Evolutionary conservation across 2,329 filamentous ascomycete species (phyloP).

Genomic region (Arthrobotrys sphaeroides): DNA sequence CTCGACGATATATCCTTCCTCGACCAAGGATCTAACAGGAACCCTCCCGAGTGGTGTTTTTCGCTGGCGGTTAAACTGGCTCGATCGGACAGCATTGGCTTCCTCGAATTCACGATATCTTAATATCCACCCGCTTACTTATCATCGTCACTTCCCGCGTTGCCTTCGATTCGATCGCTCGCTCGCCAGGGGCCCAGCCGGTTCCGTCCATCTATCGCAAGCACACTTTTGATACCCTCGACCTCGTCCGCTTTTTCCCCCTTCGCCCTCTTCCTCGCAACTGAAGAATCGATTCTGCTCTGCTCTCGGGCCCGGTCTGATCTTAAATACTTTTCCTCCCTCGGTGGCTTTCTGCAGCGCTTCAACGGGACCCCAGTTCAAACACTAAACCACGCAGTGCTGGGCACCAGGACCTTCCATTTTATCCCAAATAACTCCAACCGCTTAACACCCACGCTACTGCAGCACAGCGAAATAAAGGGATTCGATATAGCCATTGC

Average conservation of each 20-base stretch:
- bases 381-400: conserved; percentile 27
- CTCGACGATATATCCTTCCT: conserved; percentile 2
- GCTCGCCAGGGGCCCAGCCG: conserved; percentile 31
- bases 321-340: conserved; percentile 18
- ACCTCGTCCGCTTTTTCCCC: not conserved
- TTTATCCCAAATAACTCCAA: conserved; percentile 51
- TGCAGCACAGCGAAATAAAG: conserved; percentile 39
- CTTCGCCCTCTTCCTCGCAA: not conserved
- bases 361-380: conserved; percentile 29
- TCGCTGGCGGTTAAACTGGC: conserved; percentile 27
- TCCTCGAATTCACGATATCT: too few relatives aligned
- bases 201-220: conserved; percentile 6
- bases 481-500: conserved; percentile 47
- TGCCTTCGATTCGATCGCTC: not conserved
- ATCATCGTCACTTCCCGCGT: conserved; percentile 11
- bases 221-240: not conserved
- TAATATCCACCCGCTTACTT: not conserved
- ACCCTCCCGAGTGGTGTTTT: conserved; percentile 1
- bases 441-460: conserved; percentile 36
- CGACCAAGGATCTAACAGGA: conserved; percentile 15
- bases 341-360: not conserved
- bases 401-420: conserved; percentile 32
- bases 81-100: too few relatives aligned
- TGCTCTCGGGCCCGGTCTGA: not conserved
- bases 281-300: not conserved